These are phyloP conservation scores for Fusarium luffae DNA, from an alignment of 2,329 filamentous ascomycete genomes.

Conservation along the genomic window DNA sequence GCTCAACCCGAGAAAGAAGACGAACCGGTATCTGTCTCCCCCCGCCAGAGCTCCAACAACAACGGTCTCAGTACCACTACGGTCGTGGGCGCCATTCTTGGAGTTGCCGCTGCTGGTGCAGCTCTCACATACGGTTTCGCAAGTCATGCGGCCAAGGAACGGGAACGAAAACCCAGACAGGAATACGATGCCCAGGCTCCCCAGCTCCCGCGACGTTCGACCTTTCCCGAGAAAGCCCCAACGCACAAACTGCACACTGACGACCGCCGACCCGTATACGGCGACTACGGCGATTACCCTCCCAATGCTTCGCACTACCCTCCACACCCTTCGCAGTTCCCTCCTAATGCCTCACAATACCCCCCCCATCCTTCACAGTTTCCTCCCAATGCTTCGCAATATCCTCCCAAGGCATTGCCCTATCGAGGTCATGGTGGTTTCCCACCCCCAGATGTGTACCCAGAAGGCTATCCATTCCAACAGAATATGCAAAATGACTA, in stretches of 20 bases:
- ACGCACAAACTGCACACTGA: conserved; percentile 40
- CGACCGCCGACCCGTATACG: conserved; percentile 35
- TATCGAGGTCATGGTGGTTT: conserved; percentile 38
- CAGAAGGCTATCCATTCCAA: conserved; percentile 40
- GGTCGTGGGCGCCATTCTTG: conserved; percentile 80
- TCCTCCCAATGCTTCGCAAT: conserved; percentile 29
- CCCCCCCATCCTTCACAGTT: conserved; percentile 21
- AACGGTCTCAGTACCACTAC: conserved; percentile 67
- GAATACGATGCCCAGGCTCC: conserved; percentile 56
- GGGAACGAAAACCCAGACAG: conserved; percentile 56
- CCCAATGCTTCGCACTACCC: conserved; percentile 33
- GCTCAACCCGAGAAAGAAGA: conserved; percentile 31
- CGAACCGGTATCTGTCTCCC: conserved; percentile 40
- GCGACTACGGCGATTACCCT: conserved; percentile 36
- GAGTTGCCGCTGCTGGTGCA: conserved; percentile 78
- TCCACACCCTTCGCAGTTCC: neutral
- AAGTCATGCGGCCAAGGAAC: conserved; percentile 57
- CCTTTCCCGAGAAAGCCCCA: conserved; percentile 58
- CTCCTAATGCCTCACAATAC: conserved; percentile 30
- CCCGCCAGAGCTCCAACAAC: conserved; percentile 52
- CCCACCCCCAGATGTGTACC: conserved; percentile 36
- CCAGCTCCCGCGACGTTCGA: conserved; percentile 56
- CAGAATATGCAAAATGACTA: conserved; percentile 36
- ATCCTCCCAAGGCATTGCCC: conserved; percentile 36
- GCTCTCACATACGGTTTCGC: conserved; percentile 77